phyloP scores from a whole-genome alignment of 2,329 filamentous ascomycete genomes.

The Cladophialophora exuberans region DNA sequence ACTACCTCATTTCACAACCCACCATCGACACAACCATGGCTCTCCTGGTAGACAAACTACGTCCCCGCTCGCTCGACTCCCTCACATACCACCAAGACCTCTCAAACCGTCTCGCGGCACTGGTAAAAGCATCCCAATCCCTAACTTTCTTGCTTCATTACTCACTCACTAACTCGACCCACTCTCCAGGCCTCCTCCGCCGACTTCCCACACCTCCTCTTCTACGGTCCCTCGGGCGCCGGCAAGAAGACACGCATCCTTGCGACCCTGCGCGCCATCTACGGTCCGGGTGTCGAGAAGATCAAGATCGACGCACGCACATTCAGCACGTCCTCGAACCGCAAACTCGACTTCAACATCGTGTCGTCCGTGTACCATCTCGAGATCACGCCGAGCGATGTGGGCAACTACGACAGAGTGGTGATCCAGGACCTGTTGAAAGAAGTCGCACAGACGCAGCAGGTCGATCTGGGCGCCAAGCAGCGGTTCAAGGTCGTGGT shows the following conservation, averaged over 20 bases:
- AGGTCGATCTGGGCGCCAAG: constrained; percentile 89
- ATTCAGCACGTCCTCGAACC: constrained; percentile 87
- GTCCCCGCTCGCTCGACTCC: constrained; percentile 54
- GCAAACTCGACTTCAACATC: constrained; percentile 99
- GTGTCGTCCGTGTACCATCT: constrained; percentile 96
- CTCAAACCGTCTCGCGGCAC: constrained; percentile 80
- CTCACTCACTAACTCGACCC: neutral
- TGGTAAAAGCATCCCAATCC: constrained; percentile 61
- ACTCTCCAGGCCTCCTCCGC: constrained; percentile 95
- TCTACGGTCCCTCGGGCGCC: constrained; percentile 94
- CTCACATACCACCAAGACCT: constrained; percentile 89
- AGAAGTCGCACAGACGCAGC: constrained; percentile 97
- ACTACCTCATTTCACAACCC: neutral
- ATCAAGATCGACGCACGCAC: constrained; percentile 98
- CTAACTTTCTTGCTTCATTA: neutral
- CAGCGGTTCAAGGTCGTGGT: constrained; percentile 98
- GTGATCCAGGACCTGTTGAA: constrained; percentile 95
- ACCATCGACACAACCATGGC: constrained; percentile 52
- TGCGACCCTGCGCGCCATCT: constrained; percentile 91
- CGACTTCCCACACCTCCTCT: constrained; percentile 95
- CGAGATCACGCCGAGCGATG: constrained; percentile 96
- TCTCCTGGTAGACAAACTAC: constrained; percentile 66
- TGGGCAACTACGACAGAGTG: constrained; percentile 93
- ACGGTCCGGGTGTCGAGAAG: constrained; percentile 96
- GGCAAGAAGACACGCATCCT: constrained; percentile 98